Conservation (phyloP, 768 basidiomycete species). For the Crepidotus variabilis region DNA sequence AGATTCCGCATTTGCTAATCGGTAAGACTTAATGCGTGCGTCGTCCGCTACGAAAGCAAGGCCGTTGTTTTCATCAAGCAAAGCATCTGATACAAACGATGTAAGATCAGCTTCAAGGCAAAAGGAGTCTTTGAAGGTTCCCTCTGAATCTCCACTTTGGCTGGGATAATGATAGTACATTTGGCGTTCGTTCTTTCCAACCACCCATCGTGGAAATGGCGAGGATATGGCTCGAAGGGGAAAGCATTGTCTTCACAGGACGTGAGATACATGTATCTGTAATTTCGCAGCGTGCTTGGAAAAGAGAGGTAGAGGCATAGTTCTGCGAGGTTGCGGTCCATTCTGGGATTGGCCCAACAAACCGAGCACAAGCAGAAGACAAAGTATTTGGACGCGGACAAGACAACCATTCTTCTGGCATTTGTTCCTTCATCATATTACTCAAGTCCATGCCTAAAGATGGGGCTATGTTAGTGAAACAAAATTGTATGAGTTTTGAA, state of each 20-base stretch:
- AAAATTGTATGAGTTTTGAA: too few relatives aligned
- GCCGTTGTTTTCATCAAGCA: slow-evolving; percentile 25
- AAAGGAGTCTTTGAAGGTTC: slow-evolving; percentile 3
- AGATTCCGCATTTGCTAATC: background rate
- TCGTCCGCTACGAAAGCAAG: slow-evolving; percentile 33
- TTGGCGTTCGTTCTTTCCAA: slow-evolving; percentile 29
- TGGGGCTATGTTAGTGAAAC: background rate
- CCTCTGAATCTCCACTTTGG: slow-evolving; percentile 3
- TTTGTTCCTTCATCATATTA: background rate
- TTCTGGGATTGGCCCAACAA: background rate
- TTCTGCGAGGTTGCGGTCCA: background rate
- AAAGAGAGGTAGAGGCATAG: slow-evolving; percentile 22
- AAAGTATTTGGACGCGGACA: background rate
- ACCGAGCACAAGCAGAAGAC: background rate
- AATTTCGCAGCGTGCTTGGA: slow-evolving; percentile 33
- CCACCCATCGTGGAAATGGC: slow-evolving; percentile 22
- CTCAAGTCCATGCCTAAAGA: background rate
- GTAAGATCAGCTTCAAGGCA: slow-evolving; percentile 15
- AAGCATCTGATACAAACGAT: background rate
- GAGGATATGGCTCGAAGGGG: slow-evolving; percentile 21
- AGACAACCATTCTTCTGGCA: background rate
- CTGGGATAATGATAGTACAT: slow-evolving; percentile 18
- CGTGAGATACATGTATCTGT: slow-evolving; percentile 9
- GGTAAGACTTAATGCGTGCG: slow-evolving; percentile 33
- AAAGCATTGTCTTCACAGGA: slow-evolving; percentile 16